A percentile compares a stretch with the other conserved stretches of the same genome.
Conservation (phyloP, 331 rosid genomes). For the Dryas integrifolia region DNA sequence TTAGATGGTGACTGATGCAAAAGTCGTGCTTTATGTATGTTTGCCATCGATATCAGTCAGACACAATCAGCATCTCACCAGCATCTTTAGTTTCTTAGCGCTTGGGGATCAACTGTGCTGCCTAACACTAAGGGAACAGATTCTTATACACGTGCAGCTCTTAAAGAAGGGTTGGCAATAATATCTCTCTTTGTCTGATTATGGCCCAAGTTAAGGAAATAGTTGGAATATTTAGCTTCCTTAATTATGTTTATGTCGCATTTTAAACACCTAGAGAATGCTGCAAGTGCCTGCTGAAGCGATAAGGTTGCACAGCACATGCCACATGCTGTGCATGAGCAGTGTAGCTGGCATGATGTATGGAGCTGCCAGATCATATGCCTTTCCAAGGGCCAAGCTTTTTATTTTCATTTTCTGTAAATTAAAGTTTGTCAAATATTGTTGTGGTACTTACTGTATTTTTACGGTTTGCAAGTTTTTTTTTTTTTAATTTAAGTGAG, state of each 20-base stretch:
- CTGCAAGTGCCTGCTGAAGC: slow-evolving; percentile 23
- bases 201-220: slow-evolving; percentile 20
- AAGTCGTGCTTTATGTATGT: no score
- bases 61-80: no score
- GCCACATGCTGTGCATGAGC: slow-evolving; percentile 36
- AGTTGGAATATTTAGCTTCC: not conserved
- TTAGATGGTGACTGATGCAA: slow-evolving; percentile 1
- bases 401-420: no score
- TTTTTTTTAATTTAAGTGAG: no score
- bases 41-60: no score
- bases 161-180: slow-evolving; percentile 7
- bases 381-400: no score
- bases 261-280: not conserved
- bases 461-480: no score
- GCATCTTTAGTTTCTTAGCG: no score
- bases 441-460: no score
- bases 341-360: slow-evolving; percentile 9
- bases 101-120: no score
- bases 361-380: not conserved
- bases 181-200: not conserved
- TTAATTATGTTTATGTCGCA: not conserved
- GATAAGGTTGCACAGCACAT: slow-evolving; percentile 40
- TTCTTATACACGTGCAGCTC: not conserved
- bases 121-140: not conserved
- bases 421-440: no score